These are phyloP conservation scores for Salvia miltiorrhiza DNA, from an alignment of 257 asterid species.

Conservation along the genomic window DNA sequence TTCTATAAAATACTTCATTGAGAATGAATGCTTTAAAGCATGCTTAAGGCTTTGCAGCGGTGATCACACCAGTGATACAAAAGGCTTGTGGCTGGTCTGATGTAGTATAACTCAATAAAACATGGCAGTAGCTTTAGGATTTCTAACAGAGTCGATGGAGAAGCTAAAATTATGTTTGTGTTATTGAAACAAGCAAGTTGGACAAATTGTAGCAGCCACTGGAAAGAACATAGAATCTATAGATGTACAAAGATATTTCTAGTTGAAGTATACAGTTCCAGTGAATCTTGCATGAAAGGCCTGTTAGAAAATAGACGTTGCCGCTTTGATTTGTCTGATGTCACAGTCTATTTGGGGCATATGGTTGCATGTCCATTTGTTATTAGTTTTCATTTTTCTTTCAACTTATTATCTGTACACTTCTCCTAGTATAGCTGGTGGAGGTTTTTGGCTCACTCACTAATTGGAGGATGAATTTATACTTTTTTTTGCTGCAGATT, in stretches of 20 bases:
- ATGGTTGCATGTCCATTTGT: constrained; percentile 6
- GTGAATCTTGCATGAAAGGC: not conserved
- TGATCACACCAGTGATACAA: not conserved
- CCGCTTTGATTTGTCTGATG: not conserved
- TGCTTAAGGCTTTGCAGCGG: not conserved
- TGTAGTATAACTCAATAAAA: not conserved
- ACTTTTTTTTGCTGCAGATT: constrained; percentile 52
- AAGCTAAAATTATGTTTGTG: not conserved
- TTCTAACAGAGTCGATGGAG: not conserved
- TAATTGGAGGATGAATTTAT: not conserved
- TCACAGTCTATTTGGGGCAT: constrained; percentile 7
- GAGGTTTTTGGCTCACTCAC: not conserved
- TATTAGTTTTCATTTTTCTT: not conserved
- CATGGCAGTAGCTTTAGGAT: not conserved
- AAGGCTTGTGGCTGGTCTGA: not conserved
- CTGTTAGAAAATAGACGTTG: not conserved
- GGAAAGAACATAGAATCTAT: not conserved
- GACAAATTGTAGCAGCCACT: too few species aligned
- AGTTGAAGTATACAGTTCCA: not conserved
- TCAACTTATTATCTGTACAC: not conserved
- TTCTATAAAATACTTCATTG: not conserved
- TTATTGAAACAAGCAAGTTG: too few species aligned
- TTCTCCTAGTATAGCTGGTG: not conserved
- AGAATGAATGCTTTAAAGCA: not conserved
- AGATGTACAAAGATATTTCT: not conserved